phyloP scores from a whole-genome alignment of 1,139 yeast genomes.

The Meyerozyma sp. region DNA sequence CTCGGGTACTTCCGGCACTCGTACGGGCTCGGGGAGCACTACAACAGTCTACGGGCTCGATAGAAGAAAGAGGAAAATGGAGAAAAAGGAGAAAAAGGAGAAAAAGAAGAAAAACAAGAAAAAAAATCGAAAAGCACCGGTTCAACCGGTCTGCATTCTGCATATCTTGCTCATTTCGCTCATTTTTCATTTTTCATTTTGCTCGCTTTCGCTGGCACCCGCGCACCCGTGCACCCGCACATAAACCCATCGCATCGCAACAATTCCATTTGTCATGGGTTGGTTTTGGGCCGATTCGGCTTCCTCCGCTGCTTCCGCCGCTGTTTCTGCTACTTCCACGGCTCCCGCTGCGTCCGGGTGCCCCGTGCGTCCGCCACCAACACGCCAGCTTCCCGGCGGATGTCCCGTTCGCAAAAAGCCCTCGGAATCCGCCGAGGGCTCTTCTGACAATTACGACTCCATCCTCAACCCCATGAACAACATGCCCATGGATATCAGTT shows the following conservation, averaged over 20 bases:
- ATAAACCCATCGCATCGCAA: background rate
- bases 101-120: too few species aligned
- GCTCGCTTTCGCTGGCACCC: too few species aligned
- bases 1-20: conserved; percentile 81
- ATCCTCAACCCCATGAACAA: conserved; percentile 74
- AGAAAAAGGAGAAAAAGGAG: too few species aligned
- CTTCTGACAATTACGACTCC: conserved; percentile 19
- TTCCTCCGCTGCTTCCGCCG: conserved; percentile 3
- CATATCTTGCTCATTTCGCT: background rate
- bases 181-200: background rate
- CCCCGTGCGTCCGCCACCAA: conserved; percentile 4
- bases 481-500: conserved; percentile 74
- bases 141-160: too few species aligned
- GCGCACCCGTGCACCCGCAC: background rate
- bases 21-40: conserved; percentile 92
- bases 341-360: conserved; percentile 3
- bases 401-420: conserved; percentile 34
- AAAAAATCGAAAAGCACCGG: too few species aligned
- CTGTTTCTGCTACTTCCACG: too few species aligned
- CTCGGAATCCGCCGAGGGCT: conserved; percentile 1
- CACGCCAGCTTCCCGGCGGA: conserved; percentile 5
- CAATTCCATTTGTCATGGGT: conserved; percentile 48
- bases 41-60: conserved; percentile 55
- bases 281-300: conserved; percentile 70
- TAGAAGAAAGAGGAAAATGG: too few species aligned